Evolutionary conservation across 2,329 filamentous ascomycete species (phyloP).

Genomic region (Dothiorella sarmentorum): DNA sequence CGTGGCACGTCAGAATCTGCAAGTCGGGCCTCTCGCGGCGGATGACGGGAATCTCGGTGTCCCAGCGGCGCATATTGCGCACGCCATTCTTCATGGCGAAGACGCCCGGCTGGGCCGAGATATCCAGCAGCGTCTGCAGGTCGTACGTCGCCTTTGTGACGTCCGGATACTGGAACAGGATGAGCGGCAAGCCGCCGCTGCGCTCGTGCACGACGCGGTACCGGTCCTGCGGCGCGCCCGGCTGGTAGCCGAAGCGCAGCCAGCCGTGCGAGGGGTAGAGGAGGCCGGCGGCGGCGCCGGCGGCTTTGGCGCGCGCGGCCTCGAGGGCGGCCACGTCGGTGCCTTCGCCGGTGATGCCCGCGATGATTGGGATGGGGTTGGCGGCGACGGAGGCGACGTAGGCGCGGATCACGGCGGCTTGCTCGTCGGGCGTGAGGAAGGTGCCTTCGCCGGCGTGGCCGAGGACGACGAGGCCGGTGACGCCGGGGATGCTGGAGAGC

Average conservation of each 20-base stretch:
- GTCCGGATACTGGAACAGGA: conserved; percentile 55
- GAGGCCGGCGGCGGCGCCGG: conserved; percentile 50
- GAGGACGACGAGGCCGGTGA: conserved; percentile 53
- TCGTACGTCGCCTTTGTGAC: conserved; percentile 53
- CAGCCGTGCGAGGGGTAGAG: conserved; percentile 54
- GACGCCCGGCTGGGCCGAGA: conserved; percentile 50
- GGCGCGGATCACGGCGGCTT: conserved; percentile 49
- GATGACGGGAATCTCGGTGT: conserved; percentile 54
- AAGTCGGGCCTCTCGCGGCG: conserved; percentile 48
- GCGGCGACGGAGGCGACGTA: conserved; percentile 50
- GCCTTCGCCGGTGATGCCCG: conserved; percentile 53
- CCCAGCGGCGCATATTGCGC: conserved; percentile 56
- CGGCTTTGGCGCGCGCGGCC: conserved; percentile 50
- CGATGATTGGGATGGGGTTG: conserved; percentile 51
- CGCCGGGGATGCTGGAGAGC: conserved; percentile 51
- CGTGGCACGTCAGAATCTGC: conserved; percentile 51
- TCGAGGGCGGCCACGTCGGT: conserved; percentile 53
- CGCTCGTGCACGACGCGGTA: conserved; percentile 51
- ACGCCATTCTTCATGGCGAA: conserved; percentile 58
- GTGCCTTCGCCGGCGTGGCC: conserved; percentile 56
- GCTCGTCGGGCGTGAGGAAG: conserved; percentile 51
- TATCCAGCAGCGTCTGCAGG: conserved; percentile 52
- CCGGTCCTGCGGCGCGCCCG: conserved; percentile 51
- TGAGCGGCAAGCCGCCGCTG: conserved; percentile 47
- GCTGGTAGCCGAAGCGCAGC: conserved; percentile 55